Percentiles rank a stretch among this genome's conserved stretches.
These are phyloP conservation scores for Aspergillus indologenus DNA, from an alignment of 495 filamentous ascomycete genomes.

Conservation along the genomic window DNA sequence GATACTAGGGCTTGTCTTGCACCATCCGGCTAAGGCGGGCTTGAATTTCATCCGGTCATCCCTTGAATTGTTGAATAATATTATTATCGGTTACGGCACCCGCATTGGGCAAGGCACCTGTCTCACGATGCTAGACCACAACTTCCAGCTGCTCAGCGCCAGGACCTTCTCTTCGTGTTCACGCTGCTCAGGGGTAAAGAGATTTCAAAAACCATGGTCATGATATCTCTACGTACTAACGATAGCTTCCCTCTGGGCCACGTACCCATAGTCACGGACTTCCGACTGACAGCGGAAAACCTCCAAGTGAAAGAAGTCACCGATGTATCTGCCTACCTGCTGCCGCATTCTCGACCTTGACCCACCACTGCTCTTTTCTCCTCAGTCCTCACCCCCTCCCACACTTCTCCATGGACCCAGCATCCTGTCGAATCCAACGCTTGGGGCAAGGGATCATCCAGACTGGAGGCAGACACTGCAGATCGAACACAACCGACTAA, in stretches of 20 bases:
- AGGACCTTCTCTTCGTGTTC: no score
- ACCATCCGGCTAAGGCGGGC: background rate
- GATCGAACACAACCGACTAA: background rate
- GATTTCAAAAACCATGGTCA: background rate
- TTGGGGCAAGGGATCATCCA: constrained; percentile 5
- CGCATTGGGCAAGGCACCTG: background rate
- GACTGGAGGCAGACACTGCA: background rate
- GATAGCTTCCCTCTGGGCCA: background rate
- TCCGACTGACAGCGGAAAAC: background rate
- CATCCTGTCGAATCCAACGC: background rate
- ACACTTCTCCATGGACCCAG: background rate
- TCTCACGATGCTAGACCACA: background rate
- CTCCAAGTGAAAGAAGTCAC: background rate
- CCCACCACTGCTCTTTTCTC: background rate
- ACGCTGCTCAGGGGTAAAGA: background rate
- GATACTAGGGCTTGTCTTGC: background rate
- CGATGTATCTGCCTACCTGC: background rate
- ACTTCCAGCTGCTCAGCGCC: background rate
- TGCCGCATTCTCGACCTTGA: background rate
- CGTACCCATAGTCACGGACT: background rate
- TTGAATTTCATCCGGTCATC: background rate
- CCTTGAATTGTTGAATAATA: background rate
- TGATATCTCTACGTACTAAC: background rate
- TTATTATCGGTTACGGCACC: background rate
- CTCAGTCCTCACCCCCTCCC: background rate